Percentiles rank a stretch among this genome's conserved stretches.
Conservation (phyloP, 257 asterid genomes). For the Nicotiana tomentosiformis region DNA sequence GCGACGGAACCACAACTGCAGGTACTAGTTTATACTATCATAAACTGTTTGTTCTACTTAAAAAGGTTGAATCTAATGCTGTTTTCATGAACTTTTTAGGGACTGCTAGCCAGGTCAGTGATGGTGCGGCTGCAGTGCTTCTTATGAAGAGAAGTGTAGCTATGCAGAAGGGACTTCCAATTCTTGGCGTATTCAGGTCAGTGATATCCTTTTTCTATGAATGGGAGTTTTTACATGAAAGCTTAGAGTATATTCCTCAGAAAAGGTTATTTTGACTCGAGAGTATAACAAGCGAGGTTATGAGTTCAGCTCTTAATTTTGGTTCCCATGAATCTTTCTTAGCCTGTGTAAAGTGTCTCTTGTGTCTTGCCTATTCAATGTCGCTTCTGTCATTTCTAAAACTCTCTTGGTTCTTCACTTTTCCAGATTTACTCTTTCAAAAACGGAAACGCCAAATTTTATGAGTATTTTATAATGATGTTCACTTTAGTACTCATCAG, state of each 20-base stretch:
- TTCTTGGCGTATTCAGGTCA: slow-evolving; percentile 82
- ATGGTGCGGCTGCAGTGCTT: slow-evolving; percentile 97
- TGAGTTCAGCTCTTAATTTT: neutral
- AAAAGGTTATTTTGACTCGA: neutral
- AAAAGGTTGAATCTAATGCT: neutral
- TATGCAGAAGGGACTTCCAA: slow-evolving; percentile 63
- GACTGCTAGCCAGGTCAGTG: slow-evolving; percentile 84
- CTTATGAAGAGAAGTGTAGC: slow-evolving; percentile 91
- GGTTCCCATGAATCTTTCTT: neutral
- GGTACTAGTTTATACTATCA: slow-evolving; percentile 30
- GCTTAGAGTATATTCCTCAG: neutral
- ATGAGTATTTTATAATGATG: neutral
- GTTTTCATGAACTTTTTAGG: slow-evolving; percentile 33
- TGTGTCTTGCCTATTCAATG: neutral
- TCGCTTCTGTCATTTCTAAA: neutral
- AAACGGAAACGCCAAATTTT: neutral
- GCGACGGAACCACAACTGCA: slow-evolving; percentile 83
- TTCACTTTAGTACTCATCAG: neutral
- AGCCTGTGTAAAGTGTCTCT: neutral
- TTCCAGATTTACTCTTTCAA: neutral
- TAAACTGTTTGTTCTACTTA: neutral
- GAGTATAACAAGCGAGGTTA: neutral
- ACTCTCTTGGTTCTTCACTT: neutral
- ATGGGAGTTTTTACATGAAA: neutral
- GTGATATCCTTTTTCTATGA: neutral